Evolutionary conservation across 768 basidiomycete species (phyloP).

Genomic region (Mycena belliarum): DNA sequence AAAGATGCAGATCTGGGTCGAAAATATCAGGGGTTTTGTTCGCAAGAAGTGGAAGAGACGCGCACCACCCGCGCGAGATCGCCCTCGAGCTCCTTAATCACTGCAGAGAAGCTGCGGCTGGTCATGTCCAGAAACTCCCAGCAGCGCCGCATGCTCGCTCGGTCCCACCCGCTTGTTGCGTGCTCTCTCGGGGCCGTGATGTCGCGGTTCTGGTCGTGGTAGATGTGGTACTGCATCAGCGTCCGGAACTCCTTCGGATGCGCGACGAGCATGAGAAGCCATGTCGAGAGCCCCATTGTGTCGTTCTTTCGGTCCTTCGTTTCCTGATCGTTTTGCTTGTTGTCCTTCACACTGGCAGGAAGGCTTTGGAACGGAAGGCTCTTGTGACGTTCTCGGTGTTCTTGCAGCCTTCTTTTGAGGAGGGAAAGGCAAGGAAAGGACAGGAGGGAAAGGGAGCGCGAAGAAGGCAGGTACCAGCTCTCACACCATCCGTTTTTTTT

Average conservation of each 20-base stretch:
- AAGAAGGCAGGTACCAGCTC: no score
- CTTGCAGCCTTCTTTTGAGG: no score
- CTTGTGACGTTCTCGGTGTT: no score
- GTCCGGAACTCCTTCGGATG: conserved; percentile 85
- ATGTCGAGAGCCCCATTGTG: conserved; percentile 62
- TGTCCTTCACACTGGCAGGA: no score
- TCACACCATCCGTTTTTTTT: no score
- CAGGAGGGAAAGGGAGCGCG: no score
- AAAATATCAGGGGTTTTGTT: no score
- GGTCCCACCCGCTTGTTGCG: conserved; percentile 83
- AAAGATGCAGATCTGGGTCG: conserved; percentile 81
- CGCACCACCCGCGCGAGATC: not conserved
- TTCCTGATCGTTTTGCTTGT: no score
- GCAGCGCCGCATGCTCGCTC: conserved; percentile 82
- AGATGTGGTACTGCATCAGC: conserved; percentile 81
- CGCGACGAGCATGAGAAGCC: conserved; percentile 69
- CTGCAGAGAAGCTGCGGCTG: conserved; percentile 86
- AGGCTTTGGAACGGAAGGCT: no score
- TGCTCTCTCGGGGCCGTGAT: conserved; percentile 76
- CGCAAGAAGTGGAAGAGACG: not conserved
- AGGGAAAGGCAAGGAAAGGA: no score
- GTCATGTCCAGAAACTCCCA: conserved; percentile 90
- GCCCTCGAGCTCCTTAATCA: conserved; percentile 74
- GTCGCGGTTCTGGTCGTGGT: conserved; percentile 80
- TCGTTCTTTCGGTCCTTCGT: no score